These are phyloP conservation scores for Aegilops speltoides DNA, from an alignment of 176 grass and related monocot species.

Conservation along the genomic window DNA sequence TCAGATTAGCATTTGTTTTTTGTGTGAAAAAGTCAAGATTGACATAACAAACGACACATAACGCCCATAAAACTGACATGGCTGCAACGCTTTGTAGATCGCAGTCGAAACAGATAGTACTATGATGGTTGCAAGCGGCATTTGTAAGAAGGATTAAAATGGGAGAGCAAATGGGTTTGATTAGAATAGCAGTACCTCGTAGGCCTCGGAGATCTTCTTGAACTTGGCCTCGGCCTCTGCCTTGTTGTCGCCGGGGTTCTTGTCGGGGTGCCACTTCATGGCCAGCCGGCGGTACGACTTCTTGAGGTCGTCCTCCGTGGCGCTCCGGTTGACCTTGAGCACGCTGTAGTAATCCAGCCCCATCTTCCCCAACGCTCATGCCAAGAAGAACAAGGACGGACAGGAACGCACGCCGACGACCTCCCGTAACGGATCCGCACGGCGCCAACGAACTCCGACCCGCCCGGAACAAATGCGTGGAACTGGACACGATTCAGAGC, in stretches of 20 bases:
- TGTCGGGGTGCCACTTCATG: constrained; percentile 92
- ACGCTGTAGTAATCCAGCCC: constrained; percentile 90
- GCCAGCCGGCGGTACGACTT: constrained; percentile 75
- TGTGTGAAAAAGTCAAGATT: not conserved
- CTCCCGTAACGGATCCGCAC: constrained; percentile 3
- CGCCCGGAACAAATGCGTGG: not conserved
- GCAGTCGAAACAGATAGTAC: not conserved
- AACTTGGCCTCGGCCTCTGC: constrained; percentile 86
- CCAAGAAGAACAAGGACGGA: constrained; percentile 20
- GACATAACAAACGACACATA: not conserved
- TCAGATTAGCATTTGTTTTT: not conserved
- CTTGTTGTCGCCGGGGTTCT: constrained; percentile 73
- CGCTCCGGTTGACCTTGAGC: constrained; percentile 80
- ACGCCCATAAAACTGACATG: not conserved
- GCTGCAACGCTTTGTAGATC: not conserved
- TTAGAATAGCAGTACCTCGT: constrained; percentile 55
- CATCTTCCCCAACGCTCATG: constrained; percentile 56
- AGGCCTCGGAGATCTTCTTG: constrained; percentile 91
- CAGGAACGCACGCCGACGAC: not conserved
- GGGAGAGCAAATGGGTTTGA: not conserved
- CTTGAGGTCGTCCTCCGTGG: constrained; percentile 83
- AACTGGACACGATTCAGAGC: not conserved
- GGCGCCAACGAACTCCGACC: not conserved
- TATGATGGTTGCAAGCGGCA: not conserved
- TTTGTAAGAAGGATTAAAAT: not conserved